These are phyloP conservation scores for Phytophthora sojae DNA, from an alignment of 352 stramenopile genomes.

Conservation along the genomic window DNA sequence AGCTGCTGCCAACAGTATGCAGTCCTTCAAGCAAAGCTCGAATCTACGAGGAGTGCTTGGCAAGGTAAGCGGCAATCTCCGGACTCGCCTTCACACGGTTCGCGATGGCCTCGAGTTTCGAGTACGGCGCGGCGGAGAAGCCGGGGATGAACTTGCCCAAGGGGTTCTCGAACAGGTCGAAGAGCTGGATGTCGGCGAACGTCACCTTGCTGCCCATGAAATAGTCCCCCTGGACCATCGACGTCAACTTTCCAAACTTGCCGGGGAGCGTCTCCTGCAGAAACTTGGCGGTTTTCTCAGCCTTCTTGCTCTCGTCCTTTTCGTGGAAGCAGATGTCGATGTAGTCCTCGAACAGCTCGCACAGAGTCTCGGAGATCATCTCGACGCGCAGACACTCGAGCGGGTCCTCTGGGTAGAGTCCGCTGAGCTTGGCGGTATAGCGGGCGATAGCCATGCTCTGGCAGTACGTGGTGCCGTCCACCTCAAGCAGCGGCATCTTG, in stretches of 20 bases:
- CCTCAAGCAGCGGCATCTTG: constrained; percentile 58
- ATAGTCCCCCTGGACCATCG: constrained; percentile 33
- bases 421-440: constrained; percentile 59
- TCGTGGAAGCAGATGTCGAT: constrained; percentile 42
- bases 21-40: not conserved
- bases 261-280: constrained; percentile 38
- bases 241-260: constrained; percentile 21
- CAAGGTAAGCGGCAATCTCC: constrained; percentile 42
- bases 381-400: constrained; percentile 52
- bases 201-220: constrained; percentile 47
- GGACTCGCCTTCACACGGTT: constrained; percentile 42
- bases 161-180: constrained; percentile 58
- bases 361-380: constrained; percentile 48
- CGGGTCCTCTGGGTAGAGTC: constrained; percentile 55
- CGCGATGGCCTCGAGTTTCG: constrained; percentile 54
- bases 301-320: constrained; percentile 43
- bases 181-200: constrained; percentile 60
- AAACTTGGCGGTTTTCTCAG: constrained; percentile 46
- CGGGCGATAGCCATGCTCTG: constrained; percentile 67
- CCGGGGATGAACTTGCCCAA: constrained; percentile 35
- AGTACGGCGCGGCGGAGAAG: constrained; percentile 45
- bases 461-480: constrained; percentile 51
- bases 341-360: constrained; percentile 32
- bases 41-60: constrained; percentile 30
- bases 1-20: not conserved